Evolutionary conservation across 2,329 filamentous ascomycete species (phyloP), one percentile per base, ranked within the genome.

Genomic region (Ceratocystis destructans): DNA sequence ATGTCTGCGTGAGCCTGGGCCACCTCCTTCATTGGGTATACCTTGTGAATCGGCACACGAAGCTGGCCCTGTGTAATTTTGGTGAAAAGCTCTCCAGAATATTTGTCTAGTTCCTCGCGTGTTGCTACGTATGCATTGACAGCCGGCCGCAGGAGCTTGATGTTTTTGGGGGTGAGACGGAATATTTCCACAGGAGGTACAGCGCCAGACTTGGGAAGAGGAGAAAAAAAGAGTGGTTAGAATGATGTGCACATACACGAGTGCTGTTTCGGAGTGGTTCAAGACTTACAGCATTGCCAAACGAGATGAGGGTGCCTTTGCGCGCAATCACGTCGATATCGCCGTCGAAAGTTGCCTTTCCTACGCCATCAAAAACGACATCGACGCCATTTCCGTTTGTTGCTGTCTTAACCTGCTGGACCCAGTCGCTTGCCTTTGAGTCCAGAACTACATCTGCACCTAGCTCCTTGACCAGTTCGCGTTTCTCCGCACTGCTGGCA

Each of bases 351-450:
- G 92, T 96, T 62, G 82, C 81, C 77, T 90, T 90, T 12, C 91
- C 92, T 2, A 96, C 89, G 5, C 89, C 88, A 73, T 96, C 91
- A 73, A 90, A 95, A 33, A 96, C 87, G 8, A 87, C 90, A 69
- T 84, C 82, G 1, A 87, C 86, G 6, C 92, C 92, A 68, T 84
- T 77, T 0, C 87, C 87, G 1, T 79, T 82, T 0, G 90, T 96
- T 62, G 89, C 84, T 73, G 88, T 81, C 71, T 81, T 78, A 5
- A 90, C 85, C 73, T 82, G 79, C 46, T 74, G 75, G 66, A 82
- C 82, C 28, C 87, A 77, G 69, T 82, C 79, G 61, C 86, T 84
- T 41, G 77, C 75, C 55, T 75, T 75, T 12, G 69, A 68, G 37
- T 67, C 59, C 70, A 96, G 80, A 66, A 87, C 77, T 70, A 86